A percentile compares a stretch with the other conserved stretches of the same genome.
phyloP scores from a whole-genome alignment of 73 alveolate genomes.

The Paramecium biaurelia region DNA sequence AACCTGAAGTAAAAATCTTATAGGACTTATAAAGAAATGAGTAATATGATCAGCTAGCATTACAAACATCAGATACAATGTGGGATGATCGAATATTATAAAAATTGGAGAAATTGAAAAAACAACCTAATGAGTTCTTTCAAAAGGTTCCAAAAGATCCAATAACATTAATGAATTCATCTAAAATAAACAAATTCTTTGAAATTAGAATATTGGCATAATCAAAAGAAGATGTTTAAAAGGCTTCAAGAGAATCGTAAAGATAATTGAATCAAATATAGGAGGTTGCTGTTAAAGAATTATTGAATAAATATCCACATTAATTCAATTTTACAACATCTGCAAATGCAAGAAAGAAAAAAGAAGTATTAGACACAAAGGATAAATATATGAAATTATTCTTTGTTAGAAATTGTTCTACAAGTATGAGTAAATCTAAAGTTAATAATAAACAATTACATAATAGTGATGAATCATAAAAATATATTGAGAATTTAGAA shows the following conservation, averaged over 20 bases:
- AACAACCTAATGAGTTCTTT: not conserved
- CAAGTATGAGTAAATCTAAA: not conserved
- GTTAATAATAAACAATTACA: not conserved
- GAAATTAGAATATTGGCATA: not conserved
- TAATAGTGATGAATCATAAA: not conserved
- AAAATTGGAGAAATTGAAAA: not conserved
- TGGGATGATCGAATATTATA: not conserved
- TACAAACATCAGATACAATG: not conserved
- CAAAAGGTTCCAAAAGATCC: constrained; percentile 6
- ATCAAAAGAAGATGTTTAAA: not conserved
- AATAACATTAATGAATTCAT: constrained; percentile 11
- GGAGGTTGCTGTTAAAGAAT: not conserved
- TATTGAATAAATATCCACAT: not conserved
- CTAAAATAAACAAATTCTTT: not conserved
- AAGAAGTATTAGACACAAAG: not conserved
- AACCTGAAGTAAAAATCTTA: not conserved
- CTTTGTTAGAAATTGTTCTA: not conserved
- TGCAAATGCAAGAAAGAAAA: constrained; percentile 12
- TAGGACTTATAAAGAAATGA: constrained; percentile 1
- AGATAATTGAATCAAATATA: not conserved
- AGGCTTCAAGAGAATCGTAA: not conserved
- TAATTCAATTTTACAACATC: constrained; percentile 8
- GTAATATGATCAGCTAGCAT: not conserved
- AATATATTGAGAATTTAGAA: not conserved
- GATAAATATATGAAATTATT: not conserved